A percentile compares a stretch with the other conserved stretches of the same genome.
Conservation (phyloP, 164 flowering plant species). For the Kingdonia uniflora region DNA sequence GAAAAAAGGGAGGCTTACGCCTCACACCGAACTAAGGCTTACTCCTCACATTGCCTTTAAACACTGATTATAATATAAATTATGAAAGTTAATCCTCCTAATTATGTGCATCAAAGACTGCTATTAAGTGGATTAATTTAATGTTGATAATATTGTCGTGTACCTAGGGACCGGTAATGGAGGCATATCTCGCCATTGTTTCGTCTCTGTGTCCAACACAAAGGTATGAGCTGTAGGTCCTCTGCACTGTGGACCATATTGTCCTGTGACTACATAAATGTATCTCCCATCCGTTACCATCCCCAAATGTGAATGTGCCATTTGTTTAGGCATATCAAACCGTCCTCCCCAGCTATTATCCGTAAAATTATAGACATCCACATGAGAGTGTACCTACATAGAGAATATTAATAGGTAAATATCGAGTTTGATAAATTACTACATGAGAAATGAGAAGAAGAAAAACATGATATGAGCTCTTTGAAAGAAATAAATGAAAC, state of each 20-base stretch:
- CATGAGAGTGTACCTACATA: conserved; percentile 84
- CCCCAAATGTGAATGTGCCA: conserved; percentile 96
- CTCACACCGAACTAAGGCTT: too few species aligned
- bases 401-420: neutral
- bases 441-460: too few species aligned
- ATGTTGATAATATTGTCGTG: neutral
- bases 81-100: too few species aligned
- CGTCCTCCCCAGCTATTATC: conserved; percentile 76
- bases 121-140: too few species aligned
- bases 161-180: conserved; percentile 89
- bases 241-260: conserved; percentile 94
- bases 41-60: too few species aligned
- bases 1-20: too few species aligned
- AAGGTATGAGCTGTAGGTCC: conserved; percentile 59
- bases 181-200: conserved; percentile 54
- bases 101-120: too few species aligned
- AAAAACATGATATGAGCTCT: too few species aligned
- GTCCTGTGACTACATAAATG: conserved; percentile 77
- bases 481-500: too few species aligned
- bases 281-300: conserved; percentile 87
- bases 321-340: conserved; percentile 81
- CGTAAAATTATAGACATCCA: conserved; percentile 73
- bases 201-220: conserved; percentile 66
- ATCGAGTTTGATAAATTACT: too few species aligned
- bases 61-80: too few species aligned